phyloP scores from a whole-genome alignment of 2,329 filamentous ascomycete genomes.

The Fusarium miscanthi region DNA sequence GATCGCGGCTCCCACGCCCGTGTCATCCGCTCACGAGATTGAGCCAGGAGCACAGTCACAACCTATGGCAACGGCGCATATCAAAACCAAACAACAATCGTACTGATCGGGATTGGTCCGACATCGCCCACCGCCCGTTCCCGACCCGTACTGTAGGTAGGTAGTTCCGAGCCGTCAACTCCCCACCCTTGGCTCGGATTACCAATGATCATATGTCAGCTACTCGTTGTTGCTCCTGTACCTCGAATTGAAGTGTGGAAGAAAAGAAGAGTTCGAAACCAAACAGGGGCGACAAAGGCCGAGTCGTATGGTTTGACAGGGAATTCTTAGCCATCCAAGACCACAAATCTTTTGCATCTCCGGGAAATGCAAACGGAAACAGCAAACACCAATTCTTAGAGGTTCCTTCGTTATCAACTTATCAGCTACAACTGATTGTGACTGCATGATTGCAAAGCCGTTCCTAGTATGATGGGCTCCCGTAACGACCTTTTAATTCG shows the following conservation, averaged over 20 bases:
- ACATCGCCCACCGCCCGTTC: conserved; percentile 28
- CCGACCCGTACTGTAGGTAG: conserved; percentile 15
- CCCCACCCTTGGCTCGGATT: conserved; percentile 26
- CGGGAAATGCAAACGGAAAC: conserved; percentile 25
- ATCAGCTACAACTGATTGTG: conserved; percentile 14
- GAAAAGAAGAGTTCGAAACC: not conserved
- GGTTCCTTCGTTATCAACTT: conserved; percentile 28
- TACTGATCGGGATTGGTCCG: conserved; percentile 43
- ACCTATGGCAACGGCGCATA: conserved; percentile 33
- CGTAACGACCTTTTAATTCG: not conserved
- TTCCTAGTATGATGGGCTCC: conserved; percentile 27
- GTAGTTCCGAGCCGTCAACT: conserved; percentile 7
- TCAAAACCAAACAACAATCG: conserved; percentile 32
- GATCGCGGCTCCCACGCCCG: conserved; percentile 18
- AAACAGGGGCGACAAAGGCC: conserved; percentile 2
- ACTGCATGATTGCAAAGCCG: conserved; percentile 24
- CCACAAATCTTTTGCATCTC: conserved; percentile 34
- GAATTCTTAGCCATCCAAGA: conserved; percentile 31
- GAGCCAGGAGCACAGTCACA: conserved; percentile 2
- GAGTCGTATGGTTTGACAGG: conserved; percentile 41
- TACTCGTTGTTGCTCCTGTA: not conserved
- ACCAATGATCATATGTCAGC: conserved; percentile 43
- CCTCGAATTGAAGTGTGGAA: conserved; percentile 21
- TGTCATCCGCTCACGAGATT: conserved; percentile 35
- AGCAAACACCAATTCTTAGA: conserved; percentile 3